Evolutionary conservation across 257 asterid genomes (phyloP).

Genomic region (Solanum pimpinellifolium): DNA sequence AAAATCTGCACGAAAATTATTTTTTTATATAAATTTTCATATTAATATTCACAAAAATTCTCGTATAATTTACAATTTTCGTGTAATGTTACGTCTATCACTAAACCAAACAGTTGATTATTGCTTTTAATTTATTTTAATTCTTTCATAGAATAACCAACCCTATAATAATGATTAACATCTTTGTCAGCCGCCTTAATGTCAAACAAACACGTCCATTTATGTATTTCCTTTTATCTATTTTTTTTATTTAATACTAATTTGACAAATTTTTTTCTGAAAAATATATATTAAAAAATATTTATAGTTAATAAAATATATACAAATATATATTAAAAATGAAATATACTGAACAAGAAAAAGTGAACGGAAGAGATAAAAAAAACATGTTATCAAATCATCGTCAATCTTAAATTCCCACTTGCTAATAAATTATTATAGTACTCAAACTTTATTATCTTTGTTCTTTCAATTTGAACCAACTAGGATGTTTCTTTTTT

Average conservation of each 20-base stretch:
- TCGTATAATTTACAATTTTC: too few species aligned
- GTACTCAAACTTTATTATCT: not conserved
- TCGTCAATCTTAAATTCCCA: not conserved
- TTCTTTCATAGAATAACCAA: not conserved
- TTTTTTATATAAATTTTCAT: too few species aligned
- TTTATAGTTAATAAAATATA: too few species aligned
- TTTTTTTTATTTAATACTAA: too few species aligned
- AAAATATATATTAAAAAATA: too few species aligned
- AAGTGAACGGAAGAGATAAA: too few species aligned
- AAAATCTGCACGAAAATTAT: too few species aligned
- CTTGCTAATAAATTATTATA: not conserved
- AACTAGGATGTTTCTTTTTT: not conserved
- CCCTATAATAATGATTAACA: not conserved
- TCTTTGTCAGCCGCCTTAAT: not conserved
- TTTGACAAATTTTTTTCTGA: accelerated
- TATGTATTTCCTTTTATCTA: too few species aligned
- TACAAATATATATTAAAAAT: too few species aligned
- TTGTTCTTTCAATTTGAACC: not conserved
- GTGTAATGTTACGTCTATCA: not conserved
- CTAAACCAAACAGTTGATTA: not conserved
- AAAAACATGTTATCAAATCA: not conserved
- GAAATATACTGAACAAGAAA: too few species aligned
- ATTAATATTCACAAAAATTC: too few species aligned
- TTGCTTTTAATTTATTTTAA: not conserved
- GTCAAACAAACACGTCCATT: not conserved